Conservation (phyloP, 1,284 basidiomycete species). For the Mycena sp. region DNA sequence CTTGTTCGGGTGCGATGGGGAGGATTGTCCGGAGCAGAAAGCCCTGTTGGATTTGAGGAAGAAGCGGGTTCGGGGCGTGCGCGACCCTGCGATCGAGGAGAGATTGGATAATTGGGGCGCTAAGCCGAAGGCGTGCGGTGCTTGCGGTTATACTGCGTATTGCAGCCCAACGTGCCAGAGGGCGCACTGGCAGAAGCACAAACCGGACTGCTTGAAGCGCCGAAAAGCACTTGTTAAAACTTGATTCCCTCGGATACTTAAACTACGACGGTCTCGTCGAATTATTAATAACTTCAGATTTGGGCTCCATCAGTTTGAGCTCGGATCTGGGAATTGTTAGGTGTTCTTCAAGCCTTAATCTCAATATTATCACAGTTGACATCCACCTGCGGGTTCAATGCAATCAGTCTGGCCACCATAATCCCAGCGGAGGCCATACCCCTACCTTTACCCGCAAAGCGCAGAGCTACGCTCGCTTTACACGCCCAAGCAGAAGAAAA, state of each 20-base stretch:
- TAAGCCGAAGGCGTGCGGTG: conserved; percentile 34
- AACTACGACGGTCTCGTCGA: too few relatives aligned
- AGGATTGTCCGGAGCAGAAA: conserved; percentile 32
- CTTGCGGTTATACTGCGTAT: conserved; percentile 35
- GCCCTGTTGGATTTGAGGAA: conserved; percentile 23
- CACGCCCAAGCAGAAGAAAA: too few relatives aligned
- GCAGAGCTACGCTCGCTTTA: too few relatives aligned
- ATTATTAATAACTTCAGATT: too few relatives aligned
- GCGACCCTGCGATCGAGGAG: conserved; percentile 37
- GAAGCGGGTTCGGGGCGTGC: conserved; percentile 24
- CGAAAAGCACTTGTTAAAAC: not conserved
- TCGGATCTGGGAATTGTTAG: too few relatives aligned
- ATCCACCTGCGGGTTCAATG: too few relatives aligned
- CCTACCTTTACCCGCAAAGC: too few relatives aligned
- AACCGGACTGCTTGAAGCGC: conserved; percentile 29
- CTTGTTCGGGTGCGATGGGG: conserved; percentile 34
- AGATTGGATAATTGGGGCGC: conserved; percentile 37
- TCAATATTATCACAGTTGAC: too few relatives aligned
- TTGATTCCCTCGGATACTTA: not conserved
- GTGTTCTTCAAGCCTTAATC: too few relatives aligned
- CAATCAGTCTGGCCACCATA: too few relatives aligned
- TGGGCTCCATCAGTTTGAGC: too few relatives aligned
- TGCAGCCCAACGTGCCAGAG: conserved; percentile 39
- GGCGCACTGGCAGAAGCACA: conserved; percentile 38
- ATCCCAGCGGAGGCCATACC: too few relatives aligned